Conservation (phyloP, 2,329 filamentous ascomycete species). For the Akanthomyces muscarius region DNA sequence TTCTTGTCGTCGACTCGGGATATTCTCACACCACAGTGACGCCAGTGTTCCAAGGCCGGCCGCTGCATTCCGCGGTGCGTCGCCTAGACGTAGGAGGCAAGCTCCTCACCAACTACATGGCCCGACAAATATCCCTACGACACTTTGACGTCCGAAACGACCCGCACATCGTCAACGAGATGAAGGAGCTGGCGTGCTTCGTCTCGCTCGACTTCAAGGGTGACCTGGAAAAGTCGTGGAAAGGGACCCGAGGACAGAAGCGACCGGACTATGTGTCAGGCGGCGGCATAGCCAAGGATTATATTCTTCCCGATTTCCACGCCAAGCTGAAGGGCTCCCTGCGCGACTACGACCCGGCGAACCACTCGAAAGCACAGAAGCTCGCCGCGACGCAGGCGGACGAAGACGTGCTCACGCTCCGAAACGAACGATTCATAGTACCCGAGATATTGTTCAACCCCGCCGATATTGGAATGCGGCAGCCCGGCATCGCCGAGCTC, state of each 20-base stretch:
- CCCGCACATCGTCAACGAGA: slow-evolving; percentile 87
- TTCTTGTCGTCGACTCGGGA: slow-evolving; percentile 86
- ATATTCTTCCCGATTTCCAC: slow-evolving; percentile 81
- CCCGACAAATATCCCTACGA: slow-evolving; percentile 80
- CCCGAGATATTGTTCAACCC: slow-evolving; percentile 90
- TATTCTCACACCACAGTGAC: slow-evolving; percentile 92
- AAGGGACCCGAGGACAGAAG: slow-evolving; percentile 61
- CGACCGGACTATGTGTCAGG: slow-evolving; percentile 47
- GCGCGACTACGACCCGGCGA: slow-evolving; percentile 69
- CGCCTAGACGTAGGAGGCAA: slow-evolving; percentile 90
- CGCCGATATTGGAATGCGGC: slow-evolving; percentile 76
- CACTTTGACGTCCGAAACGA: slow-evolving; percentile 97
- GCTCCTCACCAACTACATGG: slow-evolving; percentile 86
- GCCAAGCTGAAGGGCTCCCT: slow-evolving; percentile 60
- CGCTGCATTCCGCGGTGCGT: slow-evolving; percentile 76
- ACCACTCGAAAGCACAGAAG: slow-evolving; percentile 50
- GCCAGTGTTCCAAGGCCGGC: slow-evolving; percentile 74
- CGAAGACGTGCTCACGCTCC: slow-evolving; percentile 81
- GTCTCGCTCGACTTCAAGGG: slow-evolving; percentile 70
- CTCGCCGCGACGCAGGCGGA: slow-evolving; percentile 38
- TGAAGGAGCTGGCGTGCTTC: slow-evolving; percentile 88
- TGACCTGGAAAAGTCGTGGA: slow-evolving; percentile 83
- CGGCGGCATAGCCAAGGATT: slow-evolving; percentile 74
- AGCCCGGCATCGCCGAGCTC: slow-evolving; percentile 78
- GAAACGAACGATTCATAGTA: slow-evolving; percentile 87